These are phyloP conservation scores for Pseudogymnoascus verrucosus DNA, from an alignment of 2,329 filamentous ascomycete genomes.

Conservation along the genomic window DNA sequence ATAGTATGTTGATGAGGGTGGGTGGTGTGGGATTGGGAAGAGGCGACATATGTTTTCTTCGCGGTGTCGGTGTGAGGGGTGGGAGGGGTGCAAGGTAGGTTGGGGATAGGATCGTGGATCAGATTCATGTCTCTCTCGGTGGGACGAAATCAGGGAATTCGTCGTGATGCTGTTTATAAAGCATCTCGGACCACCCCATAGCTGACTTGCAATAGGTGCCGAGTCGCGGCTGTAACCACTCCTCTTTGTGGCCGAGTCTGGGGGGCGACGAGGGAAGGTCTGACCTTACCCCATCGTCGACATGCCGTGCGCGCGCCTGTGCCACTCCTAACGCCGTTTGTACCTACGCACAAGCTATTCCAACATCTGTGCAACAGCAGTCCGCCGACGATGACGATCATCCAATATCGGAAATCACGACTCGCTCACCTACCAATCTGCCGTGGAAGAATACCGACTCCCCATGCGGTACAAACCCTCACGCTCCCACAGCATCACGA, in stretches of 20 bases:
- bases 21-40: background rate
- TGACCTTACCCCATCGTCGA: background rate
- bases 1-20: background rate
- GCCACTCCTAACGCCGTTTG: background rate
- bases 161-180: background rate
- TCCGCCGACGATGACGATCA: background rate
- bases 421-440: background rate
- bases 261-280: background rate
- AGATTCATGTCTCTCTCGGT: background rate
- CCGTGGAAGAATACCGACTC: background rate
- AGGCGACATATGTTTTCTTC: background rate
- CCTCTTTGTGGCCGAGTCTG: background rate
- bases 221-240: background rate
- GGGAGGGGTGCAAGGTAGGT: background rate
- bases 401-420: background rate
- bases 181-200: too few species aligned
- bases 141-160: background rate
- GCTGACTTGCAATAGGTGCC: background rate
- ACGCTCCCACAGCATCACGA: background rate
- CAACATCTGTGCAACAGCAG: background rate
- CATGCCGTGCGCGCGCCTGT: background rate
- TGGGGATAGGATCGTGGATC: background rate
- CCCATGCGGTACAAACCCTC: background rate
- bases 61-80: background rate
- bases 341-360: background rate